Base-by-base conservation (phyloP, 2,329 filamentous ascomycete species). In the Thermomyces lanuginosus region DNA sequence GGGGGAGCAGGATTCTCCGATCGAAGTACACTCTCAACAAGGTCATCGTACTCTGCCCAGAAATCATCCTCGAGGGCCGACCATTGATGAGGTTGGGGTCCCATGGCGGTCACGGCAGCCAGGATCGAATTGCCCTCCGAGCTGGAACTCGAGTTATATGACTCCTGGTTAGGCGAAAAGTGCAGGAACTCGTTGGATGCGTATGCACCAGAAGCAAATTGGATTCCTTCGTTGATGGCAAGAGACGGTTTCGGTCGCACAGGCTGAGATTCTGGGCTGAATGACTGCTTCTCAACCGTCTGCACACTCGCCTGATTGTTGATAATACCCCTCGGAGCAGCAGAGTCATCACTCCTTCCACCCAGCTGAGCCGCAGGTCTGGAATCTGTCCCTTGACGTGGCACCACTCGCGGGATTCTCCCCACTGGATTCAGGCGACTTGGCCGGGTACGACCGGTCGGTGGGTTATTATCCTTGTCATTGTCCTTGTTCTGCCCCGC, bases 1-100 rank as follows among this genome's bases (percentile, higher is more conserved):
- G 61, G 55, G 4, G 63, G 66, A n/a, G n/a, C n/a, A n/a, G n/a
- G n/a, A n/a, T n/a, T n/a, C n/a, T n/a, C n/a, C n/a, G n/a, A n/a
- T n/a, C n/a, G n/a, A 26, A 69, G 64, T 7, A 72, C 64, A 31
- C 80, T 74, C 27, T 79, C 78, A 28, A 93, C 67, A 8, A 93
- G 58, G 41, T 93, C 86, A 38, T 95, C 75, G 45, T 91, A 93
- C 51, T 92, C 86, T 27, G 84, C 75, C 86, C 86, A 95, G 2
- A 92, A 67, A 45, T 93, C 86, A 41, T 93, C 86, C 37, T 91
- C 79, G 1, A 60, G 70, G 3, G 75, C 63, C 0, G 70, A 73
- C 3, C 72, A 69, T 22, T 60, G 61, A 1, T 69, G 61, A n/a
- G n/a, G n/a, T 3, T 60, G 56, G 1, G 77, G 76, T 12, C 78